Base-by-base conservation (phyloP, 2,329 filamentous ascomycete genomes). In the Metarhizium guizhouense region DNA sequence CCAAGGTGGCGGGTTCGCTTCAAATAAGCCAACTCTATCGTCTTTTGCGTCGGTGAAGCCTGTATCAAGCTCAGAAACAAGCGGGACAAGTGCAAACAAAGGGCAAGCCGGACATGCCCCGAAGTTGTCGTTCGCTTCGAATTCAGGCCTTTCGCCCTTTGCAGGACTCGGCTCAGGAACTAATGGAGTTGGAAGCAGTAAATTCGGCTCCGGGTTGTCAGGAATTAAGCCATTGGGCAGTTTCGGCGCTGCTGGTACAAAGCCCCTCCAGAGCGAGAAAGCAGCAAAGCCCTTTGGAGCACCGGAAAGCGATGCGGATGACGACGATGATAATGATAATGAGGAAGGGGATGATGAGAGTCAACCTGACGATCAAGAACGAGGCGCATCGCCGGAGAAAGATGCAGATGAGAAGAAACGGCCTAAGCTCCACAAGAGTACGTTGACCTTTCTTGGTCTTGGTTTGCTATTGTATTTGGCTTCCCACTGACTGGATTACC, bases 221-320 rank as follows among this genome's bases (percentile, higher is more conserved):
- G 72, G 74, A 36, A 64, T 67, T 4, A 79, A 78, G 58, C 64
- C 69, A 1, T 70, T 91, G 10, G 79, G 80, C 2, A 87, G 80
- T 61, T 96, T 95, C 70, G 89, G 85, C 47, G 84, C 85, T 49
- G 78, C 84, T 25, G 81, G 79, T 52, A 72, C 54, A 18, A 70
- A 68, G 47, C 56, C 71, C 13, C 70, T 79, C 43, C 78, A 76
- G 64, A 81, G 75, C 56, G 77, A 78, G 57, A 88, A 88, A 68
- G 77, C 83, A 14, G 77, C 80, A 3, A 89, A 83, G 69, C 81
- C 89, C 0, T 94, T 96, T 67, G 90, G 90, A 36, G 87, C 89
- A 13, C 82, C 88, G 1, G 84, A 85, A 43, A 86, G 82, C 57
- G 84, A 85, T 51, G 78, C 74, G 36, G 40, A 49, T 3, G 82